Evolutionary conservation across 2,329 filamentous ascomycete species (phyloP).

Genomic region (Chalara sp.): DNA sequence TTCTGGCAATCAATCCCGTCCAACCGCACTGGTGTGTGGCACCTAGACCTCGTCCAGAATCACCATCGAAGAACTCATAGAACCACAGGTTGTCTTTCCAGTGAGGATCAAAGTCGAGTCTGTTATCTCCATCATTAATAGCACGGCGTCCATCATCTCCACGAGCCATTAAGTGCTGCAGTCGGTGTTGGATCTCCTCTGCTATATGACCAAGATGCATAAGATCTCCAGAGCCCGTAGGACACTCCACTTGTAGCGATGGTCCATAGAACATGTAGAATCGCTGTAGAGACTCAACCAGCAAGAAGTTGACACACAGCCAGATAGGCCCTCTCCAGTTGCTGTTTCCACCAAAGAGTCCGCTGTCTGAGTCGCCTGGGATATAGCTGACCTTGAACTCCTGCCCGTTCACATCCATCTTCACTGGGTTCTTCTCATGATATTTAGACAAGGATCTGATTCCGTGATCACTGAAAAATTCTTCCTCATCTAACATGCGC

Average conservation of each 20-base stretch:
- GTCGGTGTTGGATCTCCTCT: slow-evolving; percentile 88
- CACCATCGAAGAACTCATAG: slow-evolving; percentile 95
- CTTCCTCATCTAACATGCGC: slow-evolving; percentile 88
- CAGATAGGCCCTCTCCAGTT: slow-evolving; percentile 97
- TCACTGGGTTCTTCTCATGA: slow-evolving; percentile 83
- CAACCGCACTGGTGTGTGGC: slow-evolving; percentile 94
- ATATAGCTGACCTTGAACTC: slow-evolving; percentile 83
- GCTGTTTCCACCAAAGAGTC: slow-evolving; percentile 92
- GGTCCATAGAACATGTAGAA: slow-evolving; percentile 97
- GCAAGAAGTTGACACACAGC: slow-evolving; percentile 91
- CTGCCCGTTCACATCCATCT: slow-evolving; percentile 94
- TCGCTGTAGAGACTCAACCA: slow-evolving; percentile 88
- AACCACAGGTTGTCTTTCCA: slow-evolving; percentile 96
- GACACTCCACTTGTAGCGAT: slow-evolving; percentile 83
- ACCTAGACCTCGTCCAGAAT: slow-evolving; percentile 80
- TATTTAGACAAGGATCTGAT: slow-evolving; percentile 89
- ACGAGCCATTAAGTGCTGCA: slow-evolving; percentile 85
- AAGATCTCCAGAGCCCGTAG: slow-evolving; percentile 84
- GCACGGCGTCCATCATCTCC: slow-evolving; percentile 81
- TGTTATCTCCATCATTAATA: slow-evolving; percentile 78
- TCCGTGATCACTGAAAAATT: slow-evolving; percentile 85
- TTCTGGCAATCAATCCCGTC: slow-evolving; percentile 90
- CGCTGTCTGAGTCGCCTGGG: slow-evolving; percentile 92
- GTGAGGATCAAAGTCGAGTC: slow-evolving; percentile 82
- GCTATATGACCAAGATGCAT: slow-evolving; percentile 96